These are phyloP conservation scores for Podaxis pistillaris DNA, from an alignment of 768 basidiomycete genomes.

Conservation along the genomic window DNA sequence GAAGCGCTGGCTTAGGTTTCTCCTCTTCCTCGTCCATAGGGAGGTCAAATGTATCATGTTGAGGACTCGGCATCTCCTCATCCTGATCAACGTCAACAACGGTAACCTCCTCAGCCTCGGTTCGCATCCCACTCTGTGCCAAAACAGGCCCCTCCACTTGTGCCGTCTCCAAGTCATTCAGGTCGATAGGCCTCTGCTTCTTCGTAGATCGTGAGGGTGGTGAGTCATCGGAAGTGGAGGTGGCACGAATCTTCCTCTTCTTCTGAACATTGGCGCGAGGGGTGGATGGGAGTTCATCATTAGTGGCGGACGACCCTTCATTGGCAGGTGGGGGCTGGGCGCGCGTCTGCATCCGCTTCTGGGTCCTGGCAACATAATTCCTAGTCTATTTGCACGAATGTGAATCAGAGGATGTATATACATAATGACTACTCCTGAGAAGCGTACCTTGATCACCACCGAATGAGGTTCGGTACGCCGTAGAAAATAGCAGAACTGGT, in stretches of 20 bases:
- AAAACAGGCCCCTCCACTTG: neutral
- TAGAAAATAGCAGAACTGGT: constrained; percentile 91
- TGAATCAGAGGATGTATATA: neutral
- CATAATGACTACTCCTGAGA: neutral
- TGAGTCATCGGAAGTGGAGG: neutral
- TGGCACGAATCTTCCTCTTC: constrained; percentile 3
- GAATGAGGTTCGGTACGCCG: constrained; percentile 81
- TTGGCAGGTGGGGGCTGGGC: neutral
- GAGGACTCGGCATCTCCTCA: constrained; percentile 5
- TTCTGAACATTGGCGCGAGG: neutral
- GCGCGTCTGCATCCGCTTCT: neutral
- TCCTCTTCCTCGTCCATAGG: constrained; percentile 63
- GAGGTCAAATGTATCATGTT: constrained; percentile 27
- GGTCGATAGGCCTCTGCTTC: constrained; percentile 14
- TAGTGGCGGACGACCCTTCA: too few relatives aligned
- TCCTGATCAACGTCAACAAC: constrained; percentile 18
- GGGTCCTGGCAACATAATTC: constrained; percentile 33
- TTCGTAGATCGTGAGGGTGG: constrained; percentile 16
- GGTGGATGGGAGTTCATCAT: neutral
- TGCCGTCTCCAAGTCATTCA: neutral
- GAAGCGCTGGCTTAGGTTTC: constrained; percentile 70
- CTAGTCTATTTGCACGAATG: constrained; percentile 30
- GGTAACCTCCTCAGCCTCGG: neutral
- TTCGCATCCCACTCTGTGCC: too few relatives aligned
- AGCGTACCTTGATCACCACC: constrained; percentile 72